phyloP scores from a whole-genome alignment of 768 basidiomycete species.

The Termitomyces sp. region DNA sequence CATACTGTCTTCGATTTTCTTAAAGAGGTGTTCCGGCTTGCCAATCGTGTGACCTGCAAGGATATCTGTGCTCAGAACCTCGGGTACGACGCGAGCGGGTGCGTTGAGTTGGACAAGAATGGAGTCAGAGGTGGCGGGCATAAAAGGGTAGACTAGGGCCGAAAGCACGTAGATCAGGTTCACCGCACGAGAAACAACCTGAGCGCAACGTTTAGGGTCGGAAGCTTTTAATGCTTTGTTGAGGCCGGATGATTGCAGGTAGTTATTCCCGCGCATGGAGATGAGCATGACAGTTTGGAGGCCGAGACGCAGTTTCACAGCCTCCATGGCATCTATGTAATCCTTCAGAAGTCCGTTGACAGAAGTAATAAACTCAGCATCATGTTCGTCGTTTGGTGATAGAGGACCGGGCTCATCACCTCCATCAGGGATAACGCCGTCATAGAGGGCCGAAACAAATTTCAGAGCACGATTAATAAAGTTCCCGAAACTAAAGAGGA shows the following conservation, averaged over 20 bases:
- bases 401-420: conserved; percentile 66
- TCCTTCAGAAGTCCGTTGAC: conserved; percentile 76
- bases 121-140: conserved; percentile 83
- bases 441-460: conserved; percentile 85
- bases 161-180: conserved; percentile 93
- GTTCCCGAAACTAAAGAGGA: conserved; percentile 76
- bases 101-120: conserved; percentile 89
- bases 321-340: conserved; percentile 87
- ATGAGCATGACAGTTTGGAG: conserved; percentile 88
- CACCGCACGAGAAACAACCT: conserved; percentile 84
- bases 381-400: conserved; percentile 60
- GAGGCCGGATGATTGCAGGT: conserved; percentile 90
- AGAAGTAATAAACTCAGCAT: conserved; percentile 73
- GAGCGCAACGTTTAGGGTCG: conserved; percentile 82
- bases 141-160: conserved; percentile 88
- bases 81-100: conserved; percentile 76
- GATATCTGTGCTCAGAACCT: conserved; percentile 73
- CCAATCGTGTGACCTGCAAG: conserved; percentile 84
- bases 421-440: conserved; percentile 76
- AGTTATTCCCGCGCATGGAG: conserved; percentile 86
- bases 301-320: conserved; percentile 84
- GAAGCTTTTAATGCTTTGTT: conserved; percentile 84
- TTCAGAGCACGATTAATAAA: conserved; percentile 95
- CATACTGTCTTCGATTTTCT: conserved; percentile 89
- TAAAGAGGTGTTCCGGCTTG: conserved; percentile 87